phyloP scores from a whole-genome alignment of 768 basidiomycete genomes.

The Rhizopogon rudus region DNA sequence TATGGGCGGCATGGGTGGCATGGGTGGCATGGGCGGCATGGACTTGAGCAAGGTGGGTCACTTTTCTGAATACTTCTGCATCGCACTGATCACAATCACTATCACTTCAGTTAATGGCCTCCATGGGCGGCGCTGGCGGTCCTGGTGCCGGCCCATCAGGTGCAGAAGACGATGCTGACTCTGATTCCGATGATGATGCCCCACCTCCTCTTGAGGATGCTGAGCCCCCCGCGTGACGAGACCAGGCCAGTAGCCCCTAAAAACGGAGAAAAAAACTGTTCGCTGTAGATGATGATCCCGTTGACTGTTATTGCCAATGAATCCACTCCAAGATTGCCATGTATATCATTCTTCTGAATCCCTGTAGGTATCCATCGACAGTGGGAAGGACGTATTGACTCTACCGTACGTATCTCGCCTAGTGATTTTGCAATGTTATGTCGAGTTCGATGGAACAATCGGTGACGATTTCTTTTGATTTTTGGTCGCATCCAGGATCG shows the following conservation, averaged over 20 bases:
- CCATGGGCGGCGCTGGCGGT: slow-evolving; percentile 23
- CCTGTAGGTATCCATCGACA: not conserved
- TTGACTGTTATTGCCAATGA: not conserved
- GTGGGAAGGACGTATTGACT: not conserved
- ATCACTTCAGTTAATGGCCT: slow-evolving; percentile 35
- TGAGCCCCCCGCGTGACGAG: slow-evolving; percentile 22
- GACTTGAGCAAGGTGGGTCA: slow-evolving; percentile 61
- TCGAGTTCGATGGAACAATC: not conserved
- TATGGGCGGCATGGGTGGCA: slow-evolving; percentile 44
- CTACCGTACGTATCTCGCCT: not conserved
- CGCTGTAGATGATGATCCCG: not conserved
- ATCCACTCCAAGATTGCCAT: not conserved
- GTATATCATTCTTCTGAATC: not conserved
- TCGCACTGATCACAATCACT: slow-evolving; percentile 5
- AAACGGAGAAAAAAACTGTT: not conserved
- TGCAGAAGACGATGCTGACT: slow-evolving; percentile 24
- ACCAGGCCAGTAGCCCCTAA: not conserved
- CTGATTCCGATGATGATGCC: slow-evolving; percentile 49
- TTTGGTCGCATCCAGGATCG: too few relatives aligned
- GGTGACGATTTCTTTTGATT: not conserved
- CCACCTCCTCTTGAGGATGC: slow-evolving; percentile 81
- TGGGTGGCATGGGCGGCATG: slow-evolving; percentile 40
- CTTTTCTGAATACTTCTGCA: not conserved
- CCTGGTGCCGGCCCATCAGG: not conserved
- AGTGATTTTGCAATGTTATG: not conserved